A percentile compares a stretch with the other conserved stretches of the same genome.
Conservation (phyloP, 768 basidiomycete species). For the Panaeolus cyanescens region DNA sequence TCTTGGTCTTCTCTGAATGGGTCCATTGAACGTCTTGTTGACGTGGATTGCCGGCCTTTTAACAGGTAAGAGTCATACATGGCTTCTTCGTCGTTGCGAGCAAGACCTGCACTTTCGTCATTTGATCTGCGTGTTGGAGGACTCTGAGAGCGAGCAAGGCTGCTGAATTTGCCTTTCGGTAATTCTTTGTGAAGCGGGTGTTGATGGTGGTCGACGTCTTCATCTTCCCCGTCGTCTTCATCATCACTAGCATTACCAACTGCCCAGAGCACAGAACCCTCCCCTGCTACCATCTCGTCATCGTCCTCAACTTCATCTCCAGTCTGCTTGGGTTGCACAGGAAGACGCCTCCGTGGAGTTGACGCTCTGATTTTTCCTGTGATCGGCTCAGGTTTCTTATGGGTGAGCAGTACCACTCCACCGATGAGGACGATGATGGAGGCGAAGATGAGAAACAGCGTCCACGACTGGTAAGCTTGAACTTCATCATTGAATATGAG, state of each 20-base stretch:
- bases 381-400: slow-evolving; percentile 80
- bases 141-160: neutral
- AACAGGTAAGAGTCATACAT: neutral
- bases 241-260: slow-evolving; percentile 77
- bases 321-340: slow-evolving; percentile 7
- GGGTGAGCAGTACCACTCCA: slow-evolving; percentile 91
- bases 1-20: slow-evolving; percentile 26
- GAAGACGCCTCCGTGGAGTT: slow-evolving; percentile 20
- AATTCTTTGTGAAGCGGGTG: slow-evolving; percentile 27
- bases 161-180: neutral
- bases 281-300: slow-evolving; percentile 40
- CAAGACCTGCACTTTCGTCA: neutral
- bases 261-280: slow-evolving; percentile 62
- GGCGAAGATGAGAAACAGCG: slow-evolving; percentile 82
- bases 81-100: neutral
- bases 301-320: slow-evolving; percentile 34
- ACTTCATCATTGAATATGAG: slow-evolving; percentile 85
- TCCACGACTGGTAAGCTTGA: slow-evolving; percentile 85
- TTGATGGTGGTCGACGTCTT: slow-evolving; percentile 45
- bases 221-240: slow-evolving; percentile 41
- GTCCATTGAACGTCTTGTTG: slow-evolving; percentile 26
- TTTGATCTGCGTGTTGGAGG: neutral
- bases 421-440: slow-evolving; percentile 86
- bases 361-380: slow-evolving; percentile 33
- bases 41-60: neutral